phyloP scores from a whole-genome alignment of 768 basidiomycete species.

The Leccinum longicurvipes region DNA sequence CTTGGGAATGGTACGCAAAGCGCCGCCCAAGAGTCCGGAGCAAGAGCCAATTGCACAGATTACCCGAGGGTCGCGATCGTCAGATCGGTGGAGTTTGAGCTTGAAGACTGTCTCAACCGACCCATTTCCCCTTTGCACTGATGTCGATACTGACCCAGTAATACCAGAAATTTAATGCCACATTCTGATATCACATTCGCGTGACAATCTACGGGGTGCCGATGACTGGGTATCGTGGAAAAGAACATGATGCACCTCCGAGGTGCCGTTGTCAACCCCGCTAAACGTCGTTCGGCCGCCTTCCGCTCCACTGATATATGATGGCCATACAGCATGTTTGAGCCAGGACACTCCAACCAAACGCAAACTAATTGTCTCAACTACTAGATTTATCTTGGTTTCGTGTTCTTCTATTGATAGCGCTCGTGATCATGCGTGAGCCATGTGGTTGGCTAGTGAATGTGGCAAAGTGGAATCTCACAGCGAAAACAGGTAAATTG shows the following conservation, averaged over 20 bases:
- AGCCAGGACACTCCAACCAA: neutral
- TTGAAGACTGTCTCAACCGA: neutral
- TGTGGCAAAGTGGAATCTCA: neutral
- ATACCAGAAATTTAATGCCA: neutral
- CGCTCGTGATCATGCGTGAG: neutral
- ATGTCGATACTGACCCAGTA: neutral
- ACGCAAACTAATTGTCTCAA: neutral
- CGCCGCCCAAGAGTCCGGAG: conserved; percentile 66
- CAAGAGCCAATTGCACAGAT: conserved; percentile 54
- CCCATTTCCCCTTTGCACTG: neutral
- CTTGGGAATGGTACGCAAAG: conserved; percentile 95
- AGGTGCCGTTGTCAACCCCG: neutral
- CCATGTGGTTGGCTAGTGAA: neutral
- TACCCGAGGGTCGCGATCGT: conserved; percentile 61
- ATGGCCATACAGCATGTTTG: too few species aligned
- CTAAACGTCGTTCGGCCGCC: neutral
- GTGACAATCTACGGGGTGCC: neutral
- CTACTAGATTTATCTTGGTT: neutral
- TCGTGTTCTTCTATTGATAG: neutral
- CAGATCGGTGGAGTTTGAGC: conserved; percentile 22
- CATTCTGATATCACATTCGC: neutral
- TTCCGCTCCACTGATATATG: neutral
- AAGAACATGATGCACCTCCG: neutral
- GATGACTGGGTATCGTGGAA: neutral
- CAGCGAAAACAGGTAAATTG: neutral